Evolutionary conservation across 371 early-diverging fungal genomes (phyloP).

Genomic region (Circinella minor): DNA sequence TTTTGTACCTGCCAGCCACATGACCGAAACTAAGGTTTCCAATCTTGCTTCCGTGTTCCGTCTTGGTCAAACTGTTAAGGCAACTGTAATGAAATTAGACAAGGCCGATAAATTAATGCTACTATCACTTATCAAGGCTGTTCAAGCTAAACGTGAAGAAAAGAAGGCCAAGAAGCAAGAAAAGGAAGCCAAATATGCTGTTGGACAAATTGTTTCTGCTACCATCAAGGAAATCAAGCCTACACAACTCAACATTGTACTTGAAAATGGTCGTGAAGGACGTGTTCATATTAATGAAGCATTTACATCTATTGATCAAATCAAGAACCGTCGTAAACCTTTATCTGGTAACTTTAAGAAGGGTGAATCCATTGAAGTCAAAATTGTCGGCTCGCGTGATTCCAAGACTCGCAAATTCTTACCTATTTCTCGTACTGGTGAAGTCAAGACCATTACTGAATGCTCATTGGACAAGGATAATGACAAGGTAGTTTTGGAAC

Average conservation of each 20-base stretch:
- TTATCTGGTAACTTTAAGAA: conserved; percentile 32
- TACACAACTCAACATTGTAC: conserved; percentile 61
- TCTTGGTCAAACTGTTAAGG: conserved; percentile 82
- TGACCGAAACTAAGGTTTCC: conserved; percentile 56
- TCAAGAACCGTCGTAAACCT: conserved; percentile 48
- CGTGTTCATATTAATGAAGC: conserved; percentile 72
- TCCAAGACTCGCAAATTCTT: conserved; percentile 62
- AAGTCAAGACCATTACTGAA: conserved; percentile 24
- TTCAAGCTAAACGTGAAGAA: conserved; percentile 39
- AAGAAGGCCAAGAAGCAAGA: conserved; percentile 27
- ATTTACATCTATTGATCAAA: conserved; percentile 42
- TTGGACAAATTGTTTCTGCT: conserved; percentile 61
- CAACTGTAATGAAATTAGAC: conserved; percentile 69
- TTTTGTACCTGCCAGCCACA: conserved; percentile 71
- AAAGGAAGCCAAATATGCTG: conserved; percentile 58
- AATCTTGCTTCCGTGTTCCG: conserved; percentile 58
- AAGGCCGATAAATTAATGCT: conserved; percentile 36
- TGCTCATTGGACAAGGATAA: conserved; percentile 33
- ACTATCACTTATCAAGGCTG: conserved; percentile 42
- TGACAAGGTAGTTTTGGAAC: conserved; percentile 20
- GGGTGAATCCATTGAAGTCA: conserved; percentile 55
- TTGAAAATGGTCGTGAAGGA: conserved; percentile 72
- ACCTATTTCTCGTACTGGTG: conserved; percentile 60
- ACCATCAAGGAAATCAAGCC: conserved; percentile 59
- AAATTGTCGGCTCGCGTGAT: conserved; percentile 69